phyloP scores from a whole-genome alignment of 495 filamentous ascomycete genomes.

The Xeromyces bisporus region DNA sequence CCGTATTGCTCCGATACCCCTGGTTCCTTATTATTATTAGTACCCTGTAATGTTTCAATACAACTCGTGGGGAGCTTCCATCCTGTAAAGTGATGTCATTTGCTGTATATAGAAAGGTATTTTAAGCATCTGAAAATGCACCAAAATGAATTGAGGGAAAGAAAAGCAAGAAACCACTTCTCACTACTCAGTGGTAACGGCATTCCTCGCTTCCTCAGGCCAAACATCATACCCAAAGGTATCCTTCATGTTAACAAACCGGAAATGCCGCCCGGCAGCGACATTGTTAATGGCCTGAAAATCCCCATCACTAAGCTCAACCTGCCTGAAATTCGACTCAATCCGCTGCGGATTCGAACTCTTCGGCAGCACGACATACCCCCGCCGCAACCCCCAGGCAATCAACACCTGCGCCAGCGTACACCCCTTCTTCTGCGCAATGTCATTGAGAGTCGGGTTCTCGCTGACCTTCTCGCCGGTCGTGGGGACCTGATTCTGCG shows the following conservation, averaged over 20 bases:
- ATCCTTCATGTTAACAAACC: conserved; percentile 74
- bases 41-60: no score
- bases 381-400: conserved; percentile 53
- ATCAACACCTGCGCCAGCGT: conserved; percentile 51
- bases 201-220: conserved; percentile 22
- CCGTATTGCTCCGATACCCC: no score
- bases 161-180: neutral
- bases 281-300: conserved; percentile 43
- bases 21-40: no score
- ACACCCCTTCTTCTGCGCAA: conserved; percentile 46
- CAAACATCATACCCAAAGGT: conserved; percentile 39
- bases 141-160: neutral
- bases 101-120: no score
- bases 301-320: conserved; percentile 36
- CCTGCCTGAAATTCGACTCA: conserved; percentile 47
- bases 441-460: conserved; percentile 40
- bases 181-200: neutral
- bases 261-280: conserved; percentile 41
- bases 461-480: conserved; percentile 45
- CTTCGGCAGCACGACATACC: conserved; percentile 58
- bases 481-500: conserved; percentile 40
- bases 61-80: no score
- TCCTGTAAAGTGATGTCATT: no score
- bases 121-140: no score
- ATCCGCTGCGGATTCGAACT: conserved; percentile 46